Evolutionary conservation across 345 rosid genomes (phyloP), one percentile per base, ranked within the genome.

Genomic region (Nephelium lappaceum): DNA sequence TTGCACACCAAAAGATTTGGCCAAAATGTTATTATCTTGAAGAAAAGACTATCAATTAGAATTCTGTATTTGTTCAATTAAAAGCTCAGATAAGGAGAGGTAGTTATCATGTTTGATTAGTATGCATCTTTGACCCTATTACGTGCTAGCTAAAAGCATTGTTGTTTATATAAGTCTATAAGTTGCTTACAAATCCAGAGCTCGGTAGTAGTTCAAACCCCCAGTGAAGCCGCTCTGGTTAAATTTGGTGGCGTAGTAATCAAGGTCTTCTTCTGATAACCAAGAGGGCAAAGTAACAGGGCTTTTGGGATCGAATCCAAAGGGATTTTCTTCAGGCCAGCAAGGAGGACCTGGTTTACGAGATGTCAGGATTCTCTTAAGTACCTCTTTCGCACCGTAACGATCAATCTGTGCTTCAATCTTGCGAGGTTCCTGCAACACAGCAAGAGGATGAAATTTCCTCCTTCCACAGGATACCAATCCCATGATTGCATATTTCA

Each of bases 181-280:
- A 21, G 74, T 8, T 67, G 71, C 92, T 45, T 86, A 95, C 97
- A 90, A 76, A 82, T 93, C 87, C 80, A 93, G 21, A 78, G 92
- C 90, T 65, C 98, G 84, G 84, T 92, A 95, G 86, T 91, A 95
- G 92, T 92, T 95, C 57, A 93, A 75, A 8, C 87, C 86, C 24
- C 98, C 93, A 1, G 92, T 90, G 87, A 93, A 92, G 69, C 98
- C 92, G 15, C 71, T 88, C 38, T 82, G 79, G 23, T 82, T 80
- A 60, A 87, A 91, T 70, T 86, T 88, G 51, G 81, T 47, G 64
- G 70, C 85, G 12, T 81, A 86, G 82, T 83, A 92, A n/a, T 69
- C 69, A 39, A 95, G 81, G 80, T 90, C 97, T 62, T 84, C 89
- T 83, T 91, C 87, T 1, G 93, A 45, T 5, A 92, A 82, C 98